These are phyloP conservation scores for Trametopsis cervina DNA, from an alignment of 768 basidiomycete species.

Conservation along the genomic window DNA sequence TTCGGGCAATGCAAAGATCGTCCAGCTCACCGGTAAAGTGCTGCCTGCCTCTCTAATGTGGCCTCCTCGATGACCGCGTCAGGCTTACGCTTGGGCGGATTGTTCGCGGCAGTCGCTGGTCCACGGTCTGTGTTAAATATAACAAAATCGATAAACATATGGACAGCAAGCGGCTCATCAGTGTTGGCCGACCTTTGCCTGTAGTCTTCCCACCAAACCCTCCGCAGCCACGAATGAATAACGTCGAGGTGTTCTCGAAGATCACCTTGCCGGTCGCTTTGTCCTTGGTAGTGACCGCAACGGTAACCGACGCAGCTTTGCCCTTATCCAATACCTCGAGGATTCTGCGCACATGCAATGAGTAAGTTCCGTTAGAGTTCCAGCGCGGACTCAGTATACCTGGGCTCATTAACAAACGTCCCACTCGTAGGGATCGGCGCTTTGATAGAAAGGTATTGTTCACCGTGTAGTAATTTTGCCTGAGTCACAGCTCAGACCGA, in stretches of 20 bases:
- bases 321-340: constrained; percentile 85
- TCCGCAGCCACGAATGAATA: constrained; percentile 91
- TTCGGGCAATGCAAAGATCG: not conserved
- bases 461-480: constrained; percentile 97
- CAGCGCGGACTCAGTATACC: constrained; percentile 33
- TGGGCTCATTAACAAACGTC: constrained; percentile 65
- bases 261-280: constrained; percentile 69
- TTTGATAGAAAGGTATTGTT: constrained; percentile 89
- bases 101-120: constrained; percentile 75
- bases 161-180: not conserved
- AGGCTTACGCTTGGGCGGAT: constrained; percentile 73
- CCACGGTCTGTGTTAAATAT: constrained; percentile 64
- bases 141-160: constrained; percentile 20
- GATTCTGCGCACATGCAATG: constrained; percentile 34
- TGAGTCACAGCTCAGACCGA: constrained; percentile 22
- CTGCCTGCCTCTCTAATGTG: constrained; percentile 77
- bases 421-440: constrained; percentile 82
- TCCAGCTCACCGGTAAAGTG: constrained; percentile 70
- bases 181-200: constrained; percentile 55
- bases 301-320: constrained; percentile 88
- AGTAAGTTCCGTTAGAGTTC: not conserved
- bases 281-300: constrained; percentile 73
- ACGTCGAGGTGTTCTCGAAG: constrained; percentile 88
- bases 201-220: constrained; percentile 90
- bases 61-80: constrained; percentile 87